Conservation (phyloP, 148 eudicot genomes). For the Suaeda aralocaspica region DNA sequence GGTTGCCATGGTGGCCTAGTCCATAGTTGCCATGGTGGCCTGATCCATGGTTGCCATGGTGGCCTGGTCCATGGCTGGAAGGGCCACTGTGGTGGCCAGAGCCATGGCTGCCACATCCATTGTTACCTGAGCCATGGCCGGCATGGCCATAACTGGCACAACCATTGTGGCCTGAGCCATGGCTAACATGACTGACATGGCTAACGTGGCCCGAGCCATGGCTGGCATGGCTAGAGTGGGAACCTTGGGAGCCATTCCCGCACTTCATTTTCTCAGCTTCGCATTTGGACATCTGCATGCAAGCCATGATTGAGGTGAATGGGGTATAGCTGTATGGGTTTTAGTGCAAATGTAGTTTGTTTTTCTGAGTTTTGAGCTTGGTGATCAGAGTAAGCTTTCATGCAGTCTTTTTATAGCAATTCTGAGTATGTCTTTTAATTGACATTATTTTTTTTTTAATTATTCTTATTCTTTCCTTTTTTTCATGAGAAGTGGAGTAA, state of each 20-base stretch:
- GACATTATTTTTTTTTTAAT: no score
- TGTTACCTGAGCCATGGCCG: constrained; percentile 5
- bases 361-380: constrained; percentile 11
- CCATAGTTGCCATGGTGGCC: no score
- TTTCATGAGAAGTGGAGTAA: constrained; percentile 2
- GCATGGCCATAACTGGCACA: not conserved
- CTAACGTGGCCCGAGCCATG: not conserved
- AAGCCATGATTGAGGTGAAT: constrained; percentile 22
- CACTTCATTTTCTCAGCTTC: constrained; percentile 18
- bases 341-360: not conserved
- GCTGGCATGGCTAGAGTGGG: not conserved
- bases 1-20: no score
- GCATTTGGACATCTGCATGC: constrained; percentile 25
- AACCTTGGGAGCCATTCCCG: constrained; percentile 8
- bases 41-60: not conserved
- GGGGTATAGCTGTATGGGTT: not conserved
- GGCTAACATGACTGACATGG: not conserved
- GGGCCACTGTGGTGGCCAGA: no score
- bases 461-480: no score
- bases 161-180: not conserved
- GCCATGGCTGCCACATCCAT: constrained; percentile 7
- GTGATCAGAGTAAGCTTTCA: constrained; percentile 1
- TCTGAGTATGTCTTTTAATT: not conserved
- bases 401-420: constrained; percentile 17
- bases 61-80: not conserved